phyloP scores from a whole-genome alignment of 805 yeast species.

The Candida boleticola region DNA sequence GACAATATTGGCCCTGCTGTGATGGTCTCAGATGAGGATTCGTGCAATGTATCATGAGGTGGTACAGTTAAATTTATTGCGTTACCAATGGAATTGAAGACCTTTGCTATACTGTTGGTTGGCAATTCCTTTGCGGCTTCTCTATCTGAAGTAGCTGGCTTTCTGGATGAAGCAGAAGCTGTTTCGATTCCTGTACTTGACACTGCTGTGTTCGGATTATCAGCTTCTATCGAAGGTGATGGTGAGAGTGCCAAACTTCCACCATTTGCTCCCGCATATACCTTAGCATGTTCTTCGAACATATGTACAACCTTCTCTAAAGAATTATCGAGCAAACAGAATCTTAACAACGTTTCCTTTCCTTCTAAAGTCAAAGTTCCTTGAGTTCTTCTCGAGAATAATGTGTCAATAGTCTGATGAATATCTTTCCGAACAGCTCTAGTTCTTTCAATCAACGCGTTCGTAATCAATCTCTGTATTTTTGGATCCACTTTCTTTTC shows the following conservation, averaged over 20 bases:
- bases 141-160: not conserved
- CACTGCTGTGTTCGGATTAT: not conserved
- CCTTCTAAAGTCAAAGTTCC: slow-evolving; percentile 53
- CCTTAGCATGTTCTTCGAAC: slow-evolving; percentile 42
- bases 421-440: slow-evolving; percentile 48
- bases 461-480: slow-evolving; percentile 44
- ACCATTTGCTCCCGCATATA: slow-evolving; percentile 3
- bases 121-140: not conserved
- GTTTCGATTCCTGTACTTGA: not conserved
- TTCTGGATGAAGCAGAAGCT: not conserved
- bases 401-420: slow-evolving; percentile 49
- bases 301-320: slow-evolving; percentile 51
- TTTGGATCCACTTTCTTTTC: slow-evolving; percentile 34
- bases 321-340: slow-evolving; percentile 54
- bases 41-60: slow-evolving; percentile 39
- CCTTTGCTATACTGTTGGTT: too few species aligned
- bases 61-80: not conserved
- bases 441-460: slow-evolving; percentile 52
- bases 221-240: slow-evolving; percentile 11
- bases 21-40: slow-evolving; percentile 48
- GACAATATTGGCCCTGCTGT: slow-evolving; percentile 54
- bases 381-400: slow-evolving; percentile 44
- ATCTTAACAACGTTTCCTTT: slow-evolving; percentile 51
- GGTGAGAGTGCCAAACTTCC: slow-evolving; percentile 12
- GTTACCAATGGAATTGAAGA: not conserved